These are phyloP conservation scores for Paraconiothyrium brasiliense DNA, from an alignment of 2,329 filamentous ascomycete species.

Conservation along the genomic window DNA sequence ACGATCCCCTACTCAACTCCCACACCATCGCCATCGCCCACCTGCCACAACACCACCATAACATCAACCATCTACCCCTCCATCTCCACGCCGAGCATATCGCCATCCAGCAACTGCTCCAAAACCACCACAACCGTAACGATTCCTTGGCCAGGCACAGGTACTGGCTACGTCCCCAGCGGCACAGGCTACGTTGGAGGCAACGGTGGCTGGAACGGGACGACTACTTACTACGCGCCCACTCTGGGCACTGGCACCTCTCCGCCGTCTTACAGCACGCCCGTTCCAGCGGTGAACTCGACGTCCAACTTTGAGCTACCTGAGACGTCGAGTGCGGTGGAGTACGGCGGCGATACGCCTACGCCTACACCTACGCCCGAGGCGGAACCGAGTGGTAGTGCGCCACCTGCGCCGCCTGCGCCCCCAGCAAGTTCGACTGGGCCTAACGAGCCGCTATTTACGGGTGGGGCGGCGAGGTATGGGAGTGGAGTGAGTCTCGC, in stretches of 20 bases:
- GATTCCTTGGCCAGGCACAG: constrained; percentile 6
- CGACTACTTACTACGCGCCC: background rate
- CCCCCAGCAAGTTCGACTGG: constrained; percentile 9
- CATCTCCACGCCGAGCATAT: background rate
- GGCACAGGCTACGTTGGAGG: background rate
- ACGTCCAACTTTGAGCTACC: background rate
- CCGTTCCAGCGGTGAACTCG: background rate
- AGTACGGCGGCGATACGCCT: background rate
- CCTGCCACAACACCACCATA: constrained; percentile 12
- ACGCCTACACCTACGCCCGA: background rate
- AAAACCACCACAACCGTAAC: constrained; percentile 1
- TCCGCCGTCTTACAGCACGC: background rate
- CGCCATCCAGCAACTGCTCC: constrained; percentile 2
- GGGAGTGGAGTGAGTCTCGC: constrained; percentile 1
- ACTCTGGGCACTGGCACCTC: background rate
- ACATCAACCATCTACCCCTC: constrained; percentile 3
- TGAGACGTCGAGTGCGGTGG: background rate
- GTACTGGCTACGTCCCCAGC: constrained; percentile 6
- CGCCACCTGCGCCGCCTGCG: constrained; percentile 1
- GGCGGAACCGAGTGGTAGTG: background rate
- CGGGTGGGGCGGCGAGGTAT: background rate
- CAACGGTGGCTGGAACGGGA: background rate
- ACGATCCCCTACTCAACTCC: constrained; percentile 2
- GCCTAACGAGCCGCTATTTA: constrained; percentile 11
- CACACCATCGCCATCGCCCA: background rate